A percentile compares a stretch with the other conserved stretches of the same genome.
Evolutionary conservation across 2,329 filamentous ascomycete genomes (phyloP).

Genomic region (Thyridium curvatum): DNA sequence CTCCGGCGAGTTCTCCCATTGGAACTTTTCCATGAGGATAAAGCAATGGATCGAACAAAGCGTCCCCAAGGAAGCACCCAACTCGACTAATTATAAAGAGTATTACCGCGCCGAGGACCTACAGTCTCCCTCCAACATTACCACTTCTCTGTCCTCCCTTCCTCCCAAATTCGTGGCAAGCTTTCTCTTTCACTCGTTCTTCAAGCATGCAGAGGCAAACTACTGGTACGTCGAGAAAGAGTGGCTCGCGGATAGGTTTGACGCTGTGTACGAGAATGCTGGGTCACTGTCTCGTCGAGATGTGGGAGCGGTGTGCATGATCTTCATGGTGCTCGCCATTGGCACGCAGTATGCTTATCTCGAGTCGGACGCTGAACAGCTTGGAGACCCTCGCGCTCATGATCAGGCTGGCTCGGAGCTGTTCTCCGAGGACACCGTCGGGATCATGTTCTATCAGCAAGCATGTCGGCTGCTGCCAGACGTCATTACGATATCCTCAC

Average conservation of each 20-base stretch:
- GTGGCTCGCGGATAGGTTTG: conserved; percentile 34
- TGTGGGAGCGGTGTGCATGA: conserved; percentile 34
- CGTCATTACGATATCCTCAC: conserved; percentile 47
- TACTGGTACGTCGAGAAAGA: conserved; percentile 39
- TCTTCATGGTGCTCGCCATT: conserved; percentile 41
- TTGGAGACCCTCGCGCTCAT: too few relatives aligned
- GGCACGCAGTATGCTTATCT: conserved; percentile 45
- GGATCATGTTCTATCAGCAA: conserved; percentile 49
- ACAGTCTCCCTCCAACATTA: conserved; percentile 30
- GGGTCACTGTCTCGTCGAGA: conserved; percentile 29
- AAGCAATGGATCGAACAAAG: too few relatives aligned
- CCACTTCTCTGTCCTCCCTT: conserved; percentile 31
- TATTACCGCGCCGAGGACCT: too few relatives aligned
- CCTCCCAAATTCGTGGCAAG: conserved; percentile 40
- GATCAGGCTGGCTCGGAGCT: too few relatives aligned
- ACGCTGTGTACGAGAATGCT: conserved; percentile 32
- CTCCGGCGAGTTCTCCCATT: conserved; percentile 46
- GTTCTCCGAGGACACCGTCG: conserved; percentile 46
- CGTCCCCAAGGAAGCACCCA: too few relatives aligned
- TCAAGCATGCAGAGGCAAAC: conserved; percentile 40
- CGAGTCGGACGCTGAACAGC: conserved; percentile 14
- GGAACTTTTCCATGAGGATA: conserved; percentile 44
- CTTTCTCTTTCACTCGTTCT: conserved; percentile 39
- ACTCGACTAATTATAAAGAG: too few relatives aligned
- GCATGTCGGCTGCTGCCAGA: conserved; percentile 48